Evolutionary conservation across 768 basidiomycete species (phyloP), one percentile per base, ranked within the genome.

Genomic region (Plicaturopsis crispa): DNA sequence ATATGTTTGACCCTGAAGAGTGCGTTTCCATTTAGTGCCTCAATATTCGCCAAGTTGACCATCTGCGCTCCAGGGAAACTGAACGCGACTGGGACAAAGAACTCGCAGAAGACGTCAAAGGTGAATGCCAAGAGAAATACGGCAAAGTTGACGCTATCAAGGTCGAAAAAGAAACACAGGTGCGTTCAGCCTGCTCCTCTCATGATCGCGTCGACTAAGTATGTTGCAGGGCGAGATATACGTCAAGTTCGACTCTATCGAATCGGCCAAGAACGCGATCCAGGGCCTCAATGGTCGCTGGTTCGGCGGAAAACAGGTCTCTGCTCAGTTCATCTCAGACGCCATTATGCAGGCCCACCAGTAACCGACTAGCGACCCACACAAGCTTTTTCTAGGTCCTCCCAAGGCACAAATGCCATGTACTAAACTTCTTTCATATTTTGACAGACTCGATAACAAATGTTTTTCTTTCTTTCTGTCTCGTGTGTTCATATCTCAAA

Each of bases 1-100:
- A 99, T 53, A 94, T 97, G 88, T 99, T 99, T 57, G 72, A 87
- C 55, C 89, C 94, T n/a, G 92, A 89, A 62, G 88, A 96, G 91
- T 94, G 53, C 36, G 86, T 62, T 18, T 20, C 23, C 10, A 22
- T 24, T 44, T 41, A 22, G 14, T 22, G 6, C 3, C 5, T 2
- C 30, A 4, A 34, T 14, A 39, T 13, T 30, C 19, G 7, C 1
- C 23, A 24, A 14, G 32, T 41, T 20, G 34, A 35, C 3, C 10
- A 14, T 34, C 37, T 38, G 31, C 11, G 14, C 8, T 14, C 26
- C 14, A 94, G 90, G 59, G 96, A 98, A 70, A 92, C 89, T 11
- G 96, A 92, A 46, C 77, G 74, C 32, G 88, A 97, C 53, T 99
- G 96, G 96, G 90, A 98, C 54, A 86, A 77, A 44, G 96, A 98